Evolutionary conservation across 352 stramenopile genomes (phyloP).

Genomic region (Peronospora belbahrii): DNA sequence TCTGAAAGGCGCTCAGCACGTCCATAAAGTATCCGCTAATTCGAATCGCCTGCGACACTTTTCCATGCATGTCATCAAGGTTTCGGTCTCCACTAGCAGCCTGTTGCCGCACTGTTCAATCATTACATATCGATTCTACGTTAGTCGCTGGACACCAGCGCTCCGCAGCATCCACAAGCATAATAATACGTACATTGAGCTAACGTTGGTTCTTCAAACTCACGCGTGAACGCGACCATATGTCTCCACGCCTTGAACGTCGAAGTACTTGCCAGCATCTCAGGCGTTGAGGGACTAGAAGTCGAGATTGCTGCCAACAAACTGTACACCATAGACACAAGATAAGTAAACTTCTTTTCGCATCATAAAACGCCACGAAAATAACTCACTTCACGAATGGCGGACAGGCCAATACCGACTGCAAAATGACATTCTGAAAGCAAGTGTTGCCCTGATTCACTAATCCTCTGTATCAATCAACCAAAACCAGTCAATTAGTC

Average conservation of each 20-base stretch:
- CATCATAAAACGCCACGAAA: neutral
- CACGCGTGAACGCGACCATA: slow-evolving; percentile 70
- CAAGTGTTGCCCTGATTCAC: slow-evolving; percentile 85
- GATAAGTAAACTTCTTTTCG: too few species aligned
- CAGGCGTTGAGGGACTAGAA: slow-evolving; percentile 28
- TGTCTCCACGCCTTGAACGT: slow-evolving; percentile 69
- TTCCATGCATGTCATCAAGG: slow-evolving; percentile 31
- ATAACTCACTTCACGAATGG: slow-evolving; percentile 70
- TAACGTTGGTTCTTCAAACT: slow-evolving; percentile 76
- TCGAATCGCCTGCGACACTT: slow-evolving; percentile 56
- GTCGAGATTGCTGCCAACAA: slow-evolving; percentile 61
- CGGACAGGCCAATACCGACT: slow-evolving; percentile 68
- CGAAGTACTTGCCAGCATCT: slow-evolving; percentile 37
- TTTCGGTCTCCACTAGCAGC: slow-evolving; percentile 15
- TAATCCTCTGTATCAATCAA: slow-evolving; percentile 36
- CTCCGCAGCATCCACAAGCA: neutral
- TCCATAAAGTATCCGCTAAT: slow-evolving; percentile 82
- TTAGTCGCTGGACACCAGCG: neutral
- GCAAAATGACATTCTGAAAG: slow-evolving; percentile 85
- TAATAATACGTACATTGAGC: slow-evolving; percentile 39
- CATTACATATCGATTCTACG: neutral
- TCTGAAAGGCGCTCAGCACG: slow-evolving; percentile 74
- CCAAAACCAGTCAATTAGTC: neutral
- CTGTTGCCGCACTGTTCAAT: slow-evolving; percentile 22
- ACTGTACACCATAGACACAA: slow-evolving; percentile 19